Evolutionary conservation across 805 yeast genomes (phyloP), one percentile per base, ranked within the genome.

Genomic region (Millerago galiae): DNA sequence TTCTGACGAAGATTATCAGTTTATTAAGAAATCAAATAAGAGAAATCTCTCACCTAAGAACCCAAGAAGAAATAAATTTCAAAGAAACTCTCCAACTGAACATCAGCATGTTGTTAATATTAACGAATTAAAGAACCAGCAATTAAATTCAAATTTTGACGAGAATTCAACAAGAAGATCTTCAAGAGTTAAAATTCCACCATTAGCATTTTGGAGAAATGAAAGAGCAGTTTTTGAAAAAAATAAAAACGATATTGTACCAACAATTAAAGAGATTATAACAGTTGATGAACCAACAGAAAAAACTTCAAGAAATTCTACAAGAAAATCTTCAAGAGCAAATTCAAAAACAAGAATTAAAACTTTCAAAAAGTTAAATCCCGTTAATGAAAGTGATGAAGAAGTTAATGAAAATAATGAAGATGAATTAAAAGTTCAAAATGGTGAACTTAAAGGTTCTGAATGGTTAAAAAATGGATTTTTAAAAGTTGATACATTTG

Each of bases 161-260:
- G 45, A 18, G 5, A 35, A 37, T 8, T 75, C 78, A 0, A 54
- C 75, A 2, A 68, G 95, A 48, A 66, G 85, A 49, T 83, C 95
- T 0, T 68, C 72, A 27, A 70, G 96, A 53, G 74, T 77, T 0
- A 74, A 75, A 47, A 71, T 83, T 7, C 75, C 81, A 4, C 91
- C 95, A 0, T 64, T 88, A 48, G 90, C 87, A 3, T 84, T 72
- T 58, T 88, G 96, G 96, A 75, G 84, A 58, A 85, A 84, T 54
- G 96, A 88, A 61, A 68, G 78, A 46, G 74, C 83, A 26, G 74
- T 84, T 3, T 88, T 83, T 54, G 66, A 70, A 34, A 63, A 67
- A 38, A 55, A 50, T 14, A 47, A 58, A n/a, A 61, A 61, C 15
- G 33, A 35, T 3, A 68, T 75, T 8, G 71, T 81, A 8, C 78